Base-by-base conservation (phyloP, 805 yeast genomes). In the Lachancea fermentati region DNA sequence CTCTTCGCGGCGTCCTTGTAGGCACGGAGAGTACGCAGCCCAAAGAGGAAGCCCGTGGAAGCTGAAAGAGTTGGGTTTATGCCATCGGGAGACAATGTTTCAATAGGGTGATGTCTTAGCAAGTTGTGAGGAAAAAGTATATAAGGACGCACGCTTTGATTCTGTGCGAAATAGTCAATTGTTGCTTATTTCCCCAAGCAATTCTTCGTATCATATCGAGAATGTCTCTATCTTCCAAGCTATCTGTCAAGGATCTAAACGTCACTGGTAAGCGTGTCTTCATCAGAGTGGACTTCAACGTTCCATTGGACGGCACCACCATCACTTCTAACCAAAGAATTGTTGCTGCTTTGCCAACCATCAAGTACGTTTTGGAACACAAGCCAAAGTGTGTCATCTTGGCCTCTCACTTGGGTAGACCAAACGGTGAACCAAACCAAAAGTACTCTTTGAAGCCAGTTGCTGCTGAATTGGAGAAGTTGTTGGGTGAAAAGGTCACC, bases 311-410 rank as follows among this genome's bases (percentile, higher is more conserved):
- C 64, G 97, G 97, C 57, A 78, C 77, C 62, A 89, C 81, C 66
- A 93, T 93, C 76, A 94, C 99, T 74, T 93, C 94, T 81, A 94
- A 93, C 77, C 97, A 93, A 75, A 84, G 99, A 75, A 93, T 93
- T 63, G 97, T 89, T 60, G 99, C 98, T 66, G 98, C 99, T 55
- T 73, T 94, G 60, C 99, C 99, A 68, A 91, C 99, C 56, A 93
- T 93, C 74, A 69, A 94, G 71, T 93, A 91, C 68, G 97, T 91
- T 40, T 73, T 85, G 65, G 91, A 85, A 64, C 82, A 91, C 55
- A 78, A 84, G 61, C 96, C 99, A 64, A 87, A 83, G 76, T 86
- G 79, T 53, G 81, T 93, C 53, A 74, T 93, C 55, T 78, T 93
- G 57, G 97, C 97, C 52, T 89, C 97, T 46, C 99, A 93, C 69